Percentiles rank a stretch among this genome's conserved stretches.
Evolutionary conservation across 148 eudicot genomes (phyloP).

Genomic region (Silene uniflora): DNA sequence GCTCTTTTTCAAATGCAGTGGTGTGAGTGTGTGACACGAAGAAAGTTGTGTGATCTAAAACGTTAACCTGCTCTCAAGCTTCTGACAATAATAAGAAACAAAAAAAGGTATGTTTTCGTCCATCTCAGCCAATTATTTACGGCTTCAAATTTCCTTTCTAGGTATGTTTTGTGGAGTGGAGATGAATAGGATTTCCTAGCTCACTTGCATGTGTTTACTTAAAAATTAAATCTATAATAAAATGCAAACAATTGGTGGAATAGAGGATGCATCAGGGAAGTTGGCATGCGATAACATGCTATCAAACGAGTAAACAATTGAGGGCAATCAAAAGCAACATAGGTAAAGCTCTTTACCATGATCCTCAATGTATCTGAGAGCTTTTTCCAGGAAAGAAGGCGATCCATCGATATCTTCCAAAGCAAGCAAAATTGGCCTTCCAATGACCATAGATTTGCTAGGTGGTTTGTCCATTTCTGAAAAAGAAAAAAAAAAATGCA

Average conservation of each 20-base stretch:
- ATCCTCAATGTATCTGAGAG: conserved; percentile 71
- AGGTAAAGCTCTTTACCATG: conserved; percentile 52
- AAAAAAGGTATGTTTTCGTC: not conserved
- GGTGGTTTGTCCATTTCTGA: conserved; percentile 55
- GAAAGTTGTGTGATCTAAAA: not conserved
- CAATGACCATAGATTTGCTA: conserved; percentile 62
- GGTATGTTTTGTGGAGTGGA: too few species aligned
- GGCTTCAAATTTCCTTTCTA: too few species aligned
- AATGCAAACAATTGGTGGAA: too few species aligned
- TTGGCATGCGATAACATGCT: not conserved
- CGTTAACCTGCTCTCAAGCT: not conserved
- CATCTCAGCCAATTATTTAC: not conserved
- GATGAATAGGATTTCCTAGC: too few species aligned
- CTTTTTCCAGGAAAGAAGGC: conserved; percentile 93
- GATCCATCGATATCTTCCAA: conserved; percentile 95
- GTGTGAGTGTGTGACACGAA: too few species aligned
- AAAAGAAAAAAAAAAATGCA: conserved; percentile 4
- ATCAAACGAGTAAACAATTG: conserved; percentile 1
- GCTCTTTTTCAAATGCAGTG: too few species aligned
- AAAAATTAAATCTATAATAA: not conserved
- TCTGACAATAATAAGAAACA: not conserved
- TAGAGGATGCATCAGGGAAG: too few species aligned
- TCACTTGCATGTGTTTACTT: too few species aligned
- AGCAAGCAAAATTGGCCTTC: conserved; percentile 83
- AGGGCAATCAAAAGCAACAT: not conserved